Percentiles rank a stretch among this genome's conserved stretches.
Conservation (phyloP, 73 alveolate species). For the Paramecium tetraurelia region DNA sequence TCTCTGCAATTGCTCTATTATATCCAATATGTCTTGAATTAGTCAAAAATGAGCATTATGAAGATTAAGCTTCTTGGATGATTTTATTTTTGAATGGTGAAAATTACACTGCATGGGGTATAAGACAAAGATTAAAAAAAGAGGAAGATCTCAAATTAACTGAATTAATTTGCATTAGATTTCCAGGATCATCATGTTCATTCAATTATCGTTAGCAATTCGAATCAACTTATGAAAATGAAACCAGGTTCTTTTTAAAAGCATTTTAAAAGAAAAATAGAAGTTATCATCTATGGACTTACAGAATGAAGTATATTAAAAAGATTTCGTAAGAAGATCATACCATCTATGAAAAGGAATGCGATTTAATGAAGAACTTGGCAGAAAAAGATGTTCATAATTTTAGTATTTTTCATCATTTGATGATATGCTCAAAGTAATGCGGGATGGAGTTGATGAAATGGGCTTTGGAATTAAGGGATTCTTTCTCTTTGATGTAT, state of each 20-base stretch:
- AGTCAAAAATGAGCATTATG: neutral
- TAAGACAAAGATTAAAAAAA: neutral
- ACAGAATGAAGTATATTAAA: neutral
- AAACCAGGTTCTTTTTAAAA: neutral
- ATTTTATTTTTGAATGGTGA: conserved; percentile 33
- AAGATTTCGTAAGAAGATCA: neutral
- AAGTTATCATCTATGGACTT: conserved; percentile 23
- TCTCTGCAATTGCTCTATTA: neutral
- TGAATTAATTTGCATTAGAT: neutral
- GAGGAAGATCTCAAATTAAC: neutral
- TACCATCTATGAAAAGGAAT: neutral
- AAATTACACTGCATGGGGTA: conserved; percentile 18
- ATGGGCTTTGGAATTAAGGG: conserved; percentile 14
- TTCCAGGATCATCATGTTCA: neutral
- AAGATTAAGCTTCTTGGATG: conserved; percentile 4
- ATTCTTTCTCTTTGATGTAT: neutral
- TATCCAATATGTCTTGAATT: neutral
- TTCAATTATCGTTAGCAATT: neutral
- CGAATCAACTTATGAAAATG: neutral
- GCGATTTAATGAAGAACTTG: neutral
- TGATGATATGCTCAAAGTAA: neutral
- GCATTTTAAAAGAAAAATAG: neutral
- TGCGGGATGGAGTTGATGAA: neutral
- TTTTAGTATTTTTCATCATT: neutral
- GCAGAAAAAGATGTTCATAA: conserved; percentile 27